phyloP scores from a whole-genome alignment of 2,329 filamentous ascomycete species.

The Huntiella savannae region DNA sequence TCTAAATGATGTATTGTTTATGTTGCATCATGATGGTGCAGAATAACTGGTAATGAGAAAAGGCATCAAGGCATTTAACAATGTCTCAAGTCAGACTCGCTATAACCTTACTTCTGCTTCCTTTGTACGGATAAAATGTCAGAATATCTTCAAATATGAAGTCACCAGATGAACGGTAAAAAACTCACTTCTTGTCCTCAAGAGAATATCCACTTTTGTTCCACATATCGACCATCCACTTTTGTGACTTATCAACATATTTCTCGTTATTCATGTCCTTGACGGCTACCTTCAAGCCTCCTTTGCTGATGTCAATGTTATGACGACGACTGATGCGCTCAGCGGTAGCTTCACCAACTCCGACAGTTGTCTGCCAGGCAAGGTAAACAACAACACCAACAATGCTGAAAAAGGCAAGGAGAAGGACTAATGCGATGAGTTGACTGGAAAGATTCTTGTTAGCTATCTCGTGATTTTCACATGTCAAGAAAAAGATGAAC shows the following conservation, averaged over 20 bases:
- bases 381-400: conserved; percentile 51
- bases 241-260: conserved; percentile 57
- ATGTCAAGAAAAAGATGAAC: too few species aligned
- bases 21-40: too few species aligned
- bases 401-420: conserved; percentile 36
- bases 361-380: conserved; percentile 46
- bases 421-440: conserved; percentile 46
- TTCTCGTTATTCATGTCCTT: conserved; percentile 49
- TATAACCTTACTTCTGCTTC: too few species aligned
- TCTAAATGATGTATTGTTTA: too few species aligned
- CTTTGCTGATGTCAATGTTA: conserved; percentile 56
- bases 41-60: too few species aligned
- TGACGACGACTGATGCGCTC: conserved; percentile 52
- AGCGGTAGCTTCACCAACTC: conserved; percentile 45
- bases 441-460: conserved; percentile 23
- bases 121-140: too few species aligned
- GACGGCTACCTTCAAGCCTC: conserved; percentile 52
- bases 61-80: too few species aligned
- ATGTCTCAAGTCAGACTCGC: too few species aligned
- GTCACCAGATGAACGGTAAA: neutral
- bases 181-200: conserved; percentile 14
- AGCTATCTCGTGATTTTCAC: neutral
- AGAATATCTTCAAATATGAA: too few species aligned
- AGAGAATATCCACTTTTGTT: conserved; percentile 28
- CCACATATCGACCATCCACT: conserved; percentile 47